A percentile compares a stretch with the other conserved stretches of the same genome.
Evolutionary conservation across 768 basidiomycete genomes (phyloP).

Genomic region (Termitomyces eurrhizus): DNA sequence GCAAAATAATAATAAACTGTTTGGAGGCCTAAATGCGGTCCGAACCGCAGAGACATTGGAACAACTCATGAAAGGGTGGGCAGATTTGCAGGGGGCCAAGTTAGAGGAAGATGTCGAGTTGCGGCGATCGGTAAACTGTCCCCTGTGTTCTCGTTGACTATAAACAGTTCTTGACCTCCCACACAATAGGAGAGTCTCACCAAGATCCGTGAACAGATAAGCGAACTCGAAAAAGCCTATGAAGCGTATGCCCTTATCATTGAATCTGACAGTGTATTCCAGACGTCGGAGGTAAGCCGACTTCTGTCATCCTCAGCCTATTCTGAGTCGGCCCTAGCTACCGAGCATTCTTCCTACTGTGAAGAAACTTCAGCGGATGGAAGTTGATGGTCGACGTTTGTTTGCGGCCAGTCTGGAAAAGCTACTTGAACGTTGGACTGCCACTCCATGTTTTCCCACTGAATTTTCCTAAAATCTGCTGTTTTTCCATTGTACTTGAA

Average conservation of each 20-base stretch:
- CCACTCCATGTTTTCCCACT: conserved; percentile 14
- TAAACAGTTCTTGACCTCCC: not conserved
- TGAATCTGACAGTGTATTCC: conserved; percentile 9
- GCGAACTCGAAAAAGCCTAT: conserved; percentile 18
- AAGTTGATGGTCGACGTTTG: conserved; percentile 19
- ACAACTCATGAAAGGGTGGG: conserved; percentile 3
- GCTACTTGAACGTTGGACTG: conserved; percentile 17
- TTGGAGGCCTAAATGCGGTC: conserved; percentile 5
- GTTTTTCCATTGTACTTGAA: not conserved
- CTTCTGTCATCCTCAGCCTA: not conserved
- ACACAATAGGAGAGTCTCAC: not conserved
- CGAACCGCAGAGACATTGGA: conserved; percentile 1
- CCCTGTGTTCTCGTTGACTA: not conserved
- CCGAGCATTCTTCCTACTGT: conserved; percentile 22
- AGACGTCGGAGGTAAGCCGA: conserved; percentile 1
- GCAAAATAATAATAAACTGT: not conserved
- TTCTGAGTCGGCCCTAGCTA: conserved; percentile 16
- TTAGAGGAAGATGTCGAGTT: conserved; percentile 1
- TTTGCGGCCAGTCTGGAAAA: conserved; percentile 17
- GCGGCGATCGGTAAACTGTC: not conserved
- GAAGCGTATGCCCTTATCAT: conserved; percentile 14
- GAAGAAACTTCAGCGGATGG: conserved; percentile 14
- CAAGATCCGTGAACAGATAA: conserved; percentile 7
- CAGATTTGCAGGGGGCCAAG: not conserved
- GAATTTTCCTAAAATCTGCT: not conserved